Base-by-base conservation (phyloP, 225 moss, liverwort and hornwort genomes). In the Rhytidiadelphus loreus region DNA sequence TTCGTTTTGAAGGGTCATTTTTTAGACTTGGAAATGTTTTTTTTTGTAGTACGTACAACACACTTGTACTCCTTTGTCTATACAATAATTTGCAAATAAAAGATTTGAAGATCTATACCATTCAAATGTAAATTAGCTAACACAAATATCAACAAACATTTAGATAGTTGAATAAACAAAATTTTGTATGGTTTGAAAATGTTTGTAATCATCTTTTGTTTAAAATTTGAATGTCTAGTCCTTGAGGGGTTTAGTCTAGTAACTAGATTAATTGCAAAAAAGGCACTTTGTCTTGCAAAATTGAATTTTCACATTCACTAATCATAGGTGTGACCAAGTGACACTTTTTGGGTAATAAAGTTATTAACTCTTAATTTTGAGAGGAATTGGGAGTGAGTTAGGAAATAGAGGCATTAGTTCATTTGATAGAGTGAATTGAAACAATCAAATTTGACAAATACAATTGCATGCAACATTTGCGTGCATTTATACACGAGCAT, bases 11-110 rank as follows among this genome's bases (percentile, higher is more conserved):
- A 66, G n/a, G 22, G 12, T 66, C 21, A 66, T 22, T 9, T n/a
- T n/a, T 66, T n/a, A 12, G 12, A n/a, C 4, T n/a, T n/a, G 1
- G 2, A n/a, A n/a, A 21, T n/a, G 7, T 7, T 37, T 22, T 0
- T 66, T 66, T 62, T 21, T n/a, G 2, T 37, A n/a, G 22, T 39
- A 1, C 39, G 22, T 39, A 1, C 39, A 39, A 69, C 0, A 68
- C 2, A 13, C 2, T n/a, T 22, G 10, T 22, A 39, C 0, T 0
- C 4, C n/a, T n/a, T 68, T 23, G 13, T 23, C 3, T 23, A 0
- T 68, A 39, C 1, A 7, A 24, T 69, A n/a, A 3, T 24, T 69
- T 24, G 13, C 41, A 41, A 24, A 69, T 39, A 39, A 41, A 14
- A 41, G 0, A 70, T 70, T 41, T 70, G 25, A 70, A 70, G 25